phyloP scores from a whole-genome alignment of 495 filamentous ascomycete species.

The Aspergillus ostianus region DNA sequence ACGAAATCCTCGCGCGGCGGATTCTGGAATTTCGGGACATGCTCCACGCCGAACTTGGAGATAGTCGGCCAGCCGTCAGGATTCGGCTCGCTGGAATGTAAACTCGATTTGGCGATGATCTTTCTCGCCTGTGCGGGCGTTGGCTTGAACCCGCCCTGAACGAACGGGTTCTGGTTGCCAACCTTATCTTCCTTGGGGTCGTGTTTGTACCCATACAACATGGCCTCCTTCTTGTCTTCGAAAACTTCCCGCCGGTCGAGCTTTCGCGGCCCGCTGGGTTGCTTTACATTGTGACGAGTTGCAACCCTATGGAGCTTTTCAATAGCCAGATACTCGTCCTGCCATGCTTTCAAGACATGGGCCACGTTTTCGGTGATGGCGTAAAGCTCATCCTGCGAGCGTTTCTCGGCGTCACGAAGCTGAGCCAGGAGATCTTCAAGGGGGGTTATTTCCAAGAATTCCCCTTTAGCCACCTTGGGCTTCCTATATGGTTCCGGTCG shows the following conservation, averaged over 20 bases:
- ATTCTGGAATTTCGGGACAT: constrained; percentile 43
- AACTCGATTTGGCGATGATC: constrained; percentile 34
- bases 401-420: constrained; percentile 36
- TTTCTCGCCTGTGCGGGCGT: constrained; percentile 42
- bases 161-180: constrained; percentile 38
- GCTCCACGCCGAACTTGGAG: constrained; percentile 33
- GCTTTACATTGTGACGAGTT: constrained; percentile 36
- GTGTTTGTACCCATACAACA: constrained; percentile 45
- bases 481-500: constrained; percentile 46
- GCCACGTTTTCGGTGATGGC: constrained; percentile 50
- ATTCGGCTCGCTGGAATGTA: constrained; percentile 33
- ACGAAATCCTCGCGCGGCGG: constrained; percentile 51
- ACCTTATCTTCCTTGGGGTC: constrained; percentile 28
- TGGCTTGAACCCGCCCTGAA: constrained; percentile 45
- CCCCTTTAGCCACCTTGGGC: constrained; percentile 30
- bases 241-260: constrained; percentile 26
- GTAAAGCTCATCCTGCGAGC: constrained; percentile 51
- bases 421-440: constrained; percentile 34
- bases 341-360: constrained; percentile 54
- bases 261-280: constrained; percentile 25
- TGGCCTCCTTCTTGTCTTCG: constrained; percentile 44
- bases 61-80: constrained; percentile 40
- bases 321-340: constrained; percentile 63
- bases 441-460: constrained; percentile 45
- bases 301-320: constrained; percentile 53